Evolutionary conservation across 495 filamentous ascomycete genomes (phyloP), one percentile per base, ranked within the genome.

Genomic region (Hyaloscypha finlandica): DNA sequence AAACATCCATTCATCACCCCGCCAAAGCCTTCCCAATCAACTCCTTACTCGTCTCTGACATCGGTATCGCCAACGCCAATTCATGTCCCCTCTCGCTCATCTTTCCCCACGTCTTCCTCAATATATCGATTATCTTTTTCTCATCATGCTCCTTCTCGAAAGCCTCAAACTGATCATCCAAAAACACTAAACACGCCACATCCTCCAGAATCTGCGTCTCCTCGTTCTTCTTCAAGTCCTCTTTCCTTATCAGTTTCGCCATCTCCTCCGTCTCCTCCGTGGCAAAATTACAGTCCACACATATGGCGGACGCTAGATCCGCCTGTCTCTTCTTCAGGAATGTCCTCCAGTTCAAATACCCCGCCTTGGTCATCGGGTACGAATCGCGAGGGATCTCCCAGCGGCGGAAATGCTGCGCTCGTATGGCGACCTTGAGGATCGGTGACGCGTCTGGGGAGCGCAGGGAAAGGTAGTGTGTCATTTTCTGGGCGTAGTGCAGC

Each of bases 21-120:
- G 65, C 77, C 65, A 94, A 73, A 8, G 91, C 91, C 78, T 83
- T 90, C 73, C 74, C 72, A 19, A 94, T 84, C 78, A 94, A 78
- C 63, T 70, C 77, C 75, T 76, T 79, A 66, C 81, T 85, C 68
- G 82, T 75, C 61, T 84, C 89, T 64, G 79, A 83, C 82, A 92
- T 82, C 20, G 82, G 68, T 73, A 93, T 86, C 74, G 80, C 73
- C 70, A 92, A 72, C 32, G 92, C 92, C 76, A 93, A 77, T 67
- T 85, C 84, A 65, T 84, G 78, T n/a, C 90, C 92, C 61, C 72
- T 70, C 64, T 81, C 80, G 51, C 80, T 85, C 90, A 95, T 94
- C 84, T 95, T 95, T 56, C 68, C 88, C 92, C 92, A 95, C 45
- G 90, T 93, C 88, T 94, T 93, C 71, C 80, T 75, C 77, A 95